These are phyloP conservation scores for Durusdinium trenchii DNA, from an alignment of 73 alveolate genomes.

Conservation along the genomic window DNA sequence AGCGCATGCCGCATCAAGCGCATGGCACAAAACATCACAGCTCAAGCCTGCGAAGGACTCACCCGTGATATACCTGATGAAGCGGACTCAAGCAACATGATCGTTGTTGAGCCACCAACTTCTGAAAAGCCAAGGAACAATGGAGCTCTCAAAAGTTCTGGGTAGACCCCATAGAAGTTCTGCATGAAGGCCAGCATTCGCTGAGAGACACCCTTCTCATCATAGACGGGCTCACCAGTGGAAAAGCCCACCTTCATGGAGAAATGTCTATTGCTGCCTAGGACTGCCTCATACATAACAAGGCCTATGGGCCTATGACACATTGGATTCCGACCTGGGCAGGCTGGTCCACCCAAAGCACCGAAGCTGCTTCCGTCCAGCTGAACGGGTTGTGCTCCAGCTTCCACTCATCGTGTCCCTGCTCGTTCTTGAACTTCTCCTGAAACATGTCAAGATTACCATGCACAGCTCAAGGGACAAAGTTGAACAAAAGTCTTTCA, in stretches of 20 bases:
- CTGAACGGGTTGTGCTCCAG: slow-evolving; percentile 61
- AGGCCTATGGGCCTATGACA: not conserved
- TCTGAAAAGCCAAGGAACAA: not conserved
- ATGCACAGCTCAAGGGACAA: not conserved
- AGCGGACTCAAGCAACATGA: not conserved
- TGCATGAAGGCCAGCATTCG: slow-evolving; percentile 66
- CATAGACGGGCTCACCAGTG: slow-evolving; percentile 39
- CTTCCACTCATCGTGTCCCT: slow-evolving; percentile 25
- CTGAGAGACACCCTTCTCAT: slow-evolving; percentile 47
- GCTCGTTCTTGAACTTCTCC: not conserved
- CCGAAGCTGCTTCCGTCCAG: slow-evolving; percentile 90
- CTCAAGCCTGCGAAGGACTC: slow-evolving; percentile 87
- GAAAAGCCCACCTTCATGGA: slow-evolving; percentile 57
- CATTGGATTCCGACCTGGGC: slow-evolving; percentile 48
- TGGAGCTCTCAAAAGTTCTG: slow-evolving; percentile 46
- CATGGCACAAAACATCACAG: not conserved
- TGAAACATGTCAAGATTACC: not conserved
- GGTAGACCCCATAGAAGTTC: slow-evolving; percentile 39
- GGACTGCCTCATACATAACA: not conserved
- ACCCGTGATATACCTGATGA: slow-evolving; percentile 55
- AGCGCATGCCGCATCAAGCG: not conserved
- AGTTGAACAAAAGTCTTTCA: not conserved
- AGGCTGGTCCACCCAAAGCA: slow-evolving; percentile 93
- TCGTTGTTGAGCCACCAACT: not conserved
- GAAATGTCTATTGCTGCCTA: not conserved